Percentiles rank a stretch among this genome's conserved stretches.
phyloP scores from a whole-genome alignment of 345 rosid genomes.

The Syzygium aromaticum region DNA sequence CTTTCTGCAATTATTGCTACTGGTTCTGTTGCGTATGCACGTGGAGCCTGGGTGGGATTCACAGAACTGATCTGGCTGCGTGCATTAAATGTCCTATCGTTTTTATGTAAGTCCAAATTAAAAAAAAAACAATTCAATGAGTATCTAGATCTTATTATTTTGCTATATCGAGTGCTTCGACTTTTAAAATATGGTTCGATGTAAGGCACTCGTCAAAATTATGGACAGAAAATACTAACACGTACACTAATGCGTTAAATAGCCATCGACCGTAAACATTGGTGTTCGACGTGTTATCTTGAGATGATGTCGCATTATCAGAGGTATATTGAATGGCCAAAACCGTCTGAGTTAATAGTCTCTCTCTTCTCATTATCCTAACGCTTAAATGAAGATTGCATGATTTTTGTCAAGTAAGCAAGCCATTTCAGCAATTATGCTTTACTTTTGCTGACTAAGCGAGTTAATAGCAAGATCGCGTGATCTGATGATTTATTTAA shows the following conservation, averaged over 20 bases:
- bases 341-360: not conserved
- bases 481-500: not conserved
- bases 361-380: not conserved
- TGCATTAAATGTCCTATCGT: too few species aligned
- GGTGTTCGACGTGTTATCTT: not conserved
- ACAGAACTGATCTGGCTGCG: too few species aligned
- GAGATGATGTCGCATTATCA: not conserved
- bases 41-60: too few species aligned
- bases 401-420: not conserved
- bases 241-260: rapidly evolving
- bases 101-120: not conserved
- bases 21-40: too few species aligned
- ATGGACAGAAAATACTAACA: not conserved
- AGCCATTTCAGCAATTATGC: not conserved
- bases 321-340: not conserved
- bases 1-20: not conserved
- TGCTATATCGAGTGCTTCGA: not conserved
- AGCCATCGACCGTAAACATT: not conserved
- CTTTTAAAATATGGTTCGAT: not conserved
- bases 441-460: not conserved
- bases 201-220: not conserved
- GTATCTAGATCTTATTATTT: not conserved
- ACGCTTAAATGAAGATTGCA: not conserved
- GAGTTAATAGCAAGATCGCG: not conserved
- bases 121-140: not conserved